Percentiles rank a stretch among this genome's conserved stretches.
These are phyloP conservation scores for Ensete ventricosum DNA, from an alignment of 176 grass and related monocot genomes.

Conservation along the genomic window DNA sequence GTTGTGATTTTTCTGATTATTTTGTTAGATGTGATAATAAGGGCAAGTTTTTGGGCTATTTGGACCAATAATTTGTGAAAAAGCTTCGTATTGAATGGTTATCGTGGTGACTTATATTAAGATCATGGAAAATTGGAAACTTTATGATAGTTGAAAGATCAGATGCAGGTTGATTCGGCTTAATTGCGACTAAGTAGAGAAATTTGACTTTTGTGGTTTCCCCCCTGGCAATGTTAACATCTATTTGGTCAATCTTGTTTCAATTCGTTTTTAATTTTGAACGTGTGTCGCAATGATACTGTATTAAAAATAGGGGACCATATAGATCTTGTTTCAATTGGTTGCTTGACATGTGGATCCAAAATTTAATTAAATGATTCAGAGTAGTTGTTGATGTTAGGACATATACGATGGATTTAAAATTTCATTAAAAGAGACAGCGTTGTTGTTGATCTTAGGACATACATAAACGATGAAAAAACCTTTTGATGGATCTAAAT, in stretches of 20 bases:
- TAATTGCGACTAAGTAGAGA: not conserved
- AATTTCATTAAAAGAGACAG: not conserved
- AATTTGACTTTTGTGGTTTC: not conserved
- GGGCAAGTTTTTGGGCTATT: not conserved
- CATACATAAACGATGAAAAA: too few species aligned
- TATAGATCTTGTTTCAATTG: not conserved
- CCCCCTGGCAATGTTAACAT: not conserved
- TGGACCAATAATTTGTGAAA: too few species aligned
- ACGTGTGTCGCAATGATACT: too few species aligned
- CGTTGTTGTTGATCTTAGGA: not conserved
- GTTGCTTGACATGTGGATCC: not conserved
- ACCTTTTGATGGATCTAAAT: too few species aligned
- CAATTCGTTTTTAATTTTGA: too few species aligned
- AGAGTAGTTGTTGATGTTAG: not conserved
- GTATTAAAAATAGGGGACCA: too few species aligned
- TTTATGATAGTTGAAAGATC: too few species aligned
- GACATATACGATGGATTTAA: too few species aligned
- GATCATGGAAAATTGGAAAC: too few species aligned
- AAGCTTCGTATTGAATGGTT: too few species aligned
- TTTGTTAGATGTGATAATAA: not conserved
- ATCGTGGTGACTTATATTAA: too few species aligned
- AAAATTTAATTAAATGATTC: not conserved
- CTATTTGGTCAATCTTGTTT: not conserved
- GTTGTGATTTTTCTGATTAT: too few species aligned
- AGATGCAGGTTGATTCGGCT: not conserved